A percentile compares a stretch with the other conserved stretches of the same genome.
Evolutionary conservation across 2,329 filamentous ascomycete genomes (phyloP).

Genomic region (Fusarium anthophilum): DNA sequence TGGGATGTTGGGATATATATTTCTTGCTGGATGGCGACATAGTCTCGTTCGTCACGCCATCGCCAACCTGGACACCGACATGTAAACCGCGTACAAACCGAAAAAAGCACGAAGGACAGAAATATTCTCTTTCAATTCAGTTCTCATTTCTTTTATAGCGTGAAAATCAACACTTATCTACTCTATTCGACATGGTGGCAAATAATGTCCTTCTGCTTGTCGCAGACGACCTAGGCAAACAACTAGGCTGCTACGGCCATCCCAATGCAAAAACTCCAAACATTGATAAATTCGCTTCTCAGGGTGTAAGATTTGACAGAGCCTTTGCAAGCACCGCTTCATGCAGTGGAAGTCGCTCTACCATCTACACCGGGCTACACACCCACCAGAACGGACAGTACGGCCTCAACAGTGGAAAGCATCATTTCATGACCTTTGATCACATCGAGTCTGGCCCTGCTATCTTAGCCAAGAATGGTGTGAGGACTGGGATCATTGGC

Average conservation of each 20-base stretch:
- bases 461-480: slow-evolving; percentile 51
- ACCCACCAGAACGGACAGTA: slow-evolving; percentile 59
- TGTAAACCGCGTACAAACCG: no score
- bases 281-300: not conserved
- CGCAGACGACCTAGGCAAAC: not conserved
- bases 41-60: not conserved
- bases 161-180: not conserved
- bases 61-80: not conserved
- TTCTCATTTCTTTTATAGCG: rapidly evolving
- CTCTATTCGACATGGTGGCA: not conserved
- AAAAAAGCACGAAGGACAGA: no score
- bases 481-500: slow-evolving; percentile 57
- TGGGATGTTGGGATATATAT: not conserved
- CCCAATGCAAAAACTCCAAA: not conserved
- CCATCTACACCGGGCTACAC: slow-evolving; percentile 60
- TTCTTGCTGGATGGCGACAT: not conserved
- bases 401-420: slow-evolving; percentile 49
- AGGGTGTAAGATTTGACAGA: not conserved
- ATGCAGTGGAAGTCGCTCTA: slow-evolving; percentile 57
- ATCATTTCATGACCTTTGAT: slow-evolving; percentile 56
- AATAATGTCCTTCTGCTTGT: not conserved
- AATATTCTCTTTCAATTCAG: no score
- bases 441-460: slow-evolving; percentile 54
- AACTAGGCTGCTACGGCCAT: not conserved
- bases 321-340: slow-evolving; percentile 57